Conservation (phyloP, 805 yeast species). For the Scheffersomyces lignosus region DNA sequence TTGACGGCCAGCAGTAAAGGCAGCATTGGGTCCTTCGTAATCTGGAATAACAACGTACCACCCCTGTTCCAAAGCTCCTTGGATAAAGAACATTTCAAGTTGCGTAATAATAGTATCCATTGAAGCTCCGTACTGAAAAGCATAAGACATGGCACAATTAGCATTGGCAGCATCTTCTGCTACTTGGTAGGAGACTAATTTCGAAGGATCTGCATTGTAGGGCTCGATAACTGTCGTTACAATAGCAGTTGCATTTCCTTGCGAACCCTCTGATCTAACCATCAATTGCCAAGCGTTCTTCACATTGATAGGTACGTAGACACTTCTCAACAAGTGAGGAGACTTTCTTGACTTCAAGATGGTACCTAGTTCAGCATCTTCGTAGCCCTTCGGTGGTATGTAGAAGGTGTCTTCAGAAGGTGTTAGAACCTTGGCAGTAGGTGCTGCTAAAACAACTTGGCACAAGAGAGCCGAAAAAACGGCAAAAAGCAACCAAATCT, state of each 20-base stretch:
- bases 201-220: constrained; percentile 23
- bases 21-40: constrained; percentile 19
- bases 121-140: constrained; percentile 8
- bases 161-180: constrained; percentile 28
- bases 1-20: constrained; percentile 19
- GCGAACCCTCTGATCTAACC: constrained; percentile 17
- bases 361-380: constrained; percentile 10
- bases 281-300: constrained; percentile 13
- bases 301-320: constrained; percentile 7
- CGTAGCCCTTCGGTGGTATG: constrained; percentile 13
- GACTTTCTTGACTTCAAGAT: constrained; percentile 11
- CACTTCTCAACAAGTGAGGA: constrained; percentile 10
- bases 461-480: too few relatives aligned
- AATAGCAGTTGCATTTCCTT: constrained; percentile 24
- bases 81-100: constrained; percentile 14
- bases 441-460: not conserved
- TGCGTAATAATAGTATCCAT: constrained; percentile 10
- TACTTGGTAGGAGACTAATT: constrained; percentile 27
- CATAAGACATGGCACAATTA: constrained; percentile 29
- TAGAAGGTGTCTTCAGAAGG: constrained; percentile 16
- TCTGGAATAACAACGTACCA: constrained; percentile 20
- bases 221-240: constrained; percentile 31
- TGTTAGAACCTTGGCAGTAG: too few relatives aligned
- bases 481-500: too few relatives aligned
- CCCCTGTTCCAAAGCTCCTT: constrained; percentile 16